Percentiles rank a stretch among this genome's conserved stretches.
These are phyloP conservation scores for Lachnellula arida DNA, from an alignment of 2,329 filamentous ascomycete species.

Conservation along the genomic window DNA sequence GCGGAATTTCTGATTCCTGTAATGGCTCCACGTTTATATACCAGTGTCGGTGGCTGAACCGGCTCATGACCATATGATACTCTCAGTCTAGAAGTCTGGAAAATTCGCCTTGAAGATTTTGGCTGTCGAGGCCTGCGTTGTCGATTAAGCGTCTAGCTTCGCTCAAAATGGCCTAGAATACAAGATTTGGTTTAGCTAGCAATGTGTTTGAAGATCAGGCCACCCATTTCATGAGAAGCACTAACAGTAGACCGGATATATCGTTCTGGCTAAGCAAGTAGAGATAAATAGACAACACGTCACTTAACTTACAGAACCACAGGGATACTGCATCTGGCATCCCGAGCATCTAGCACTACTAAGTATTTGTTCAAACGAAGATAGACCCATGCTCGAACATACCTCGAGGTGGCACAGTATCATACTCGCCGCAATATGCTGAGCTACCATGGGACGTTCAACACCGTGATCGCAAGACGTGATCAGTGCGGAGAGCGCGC, in stretches of 20 bases:
- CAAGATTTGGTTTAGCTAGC: constrained; percentile 14
- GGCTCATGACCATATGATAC: constrained; percentile 21
- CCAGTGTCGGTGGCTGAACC: constrained; percentile 21
- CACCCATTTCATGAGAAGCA: constrained; percentile 13
- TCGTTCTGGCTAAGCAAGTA: constrained; percentile 13
- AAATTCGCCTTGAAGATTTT: constrained; percentile 17
- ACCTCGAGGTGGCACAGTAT: constrained; percentile 24
- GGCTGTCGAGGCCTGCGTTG: constrained; percentile 13
- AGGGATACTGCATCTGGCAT: constrained; percentile 15
- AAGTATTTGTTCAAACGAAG: constrained; percentile 13
- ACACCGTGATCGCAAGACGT: constrained; percentile 14
- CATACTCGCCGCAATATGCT: constrained; percentile 23
- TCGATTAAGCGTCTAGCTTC: constrained; percentile 21
- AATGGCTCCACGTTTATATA: constrained; percentile 13
- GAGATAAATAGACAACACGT: constrained; percentile 14
- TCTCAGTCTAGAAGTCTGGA: constrained; percentile 19
- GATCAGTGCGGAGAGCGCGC: constrained; percentile 19
- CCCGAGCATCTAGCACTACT: constrained; percentile 20
- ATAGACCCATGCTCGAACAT: constrained; percentile 14
- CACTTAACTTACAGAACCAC: constrained; percentile 23
- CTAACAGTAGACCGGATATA: constrained; percentile 9
- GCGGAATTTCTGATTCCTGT: constrained; percentile 8
- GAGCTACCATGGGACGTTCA: constrained; percentile 16
- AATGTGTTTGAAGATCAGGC: constrained; percentile 15
- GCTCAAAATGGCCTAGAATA: constrained; percentile 21